These are phyloP conservation scores for Fragaria iinumae DNA, from an alignment of 306 rosid genomes.

Conservation along the genomic window DNA sequence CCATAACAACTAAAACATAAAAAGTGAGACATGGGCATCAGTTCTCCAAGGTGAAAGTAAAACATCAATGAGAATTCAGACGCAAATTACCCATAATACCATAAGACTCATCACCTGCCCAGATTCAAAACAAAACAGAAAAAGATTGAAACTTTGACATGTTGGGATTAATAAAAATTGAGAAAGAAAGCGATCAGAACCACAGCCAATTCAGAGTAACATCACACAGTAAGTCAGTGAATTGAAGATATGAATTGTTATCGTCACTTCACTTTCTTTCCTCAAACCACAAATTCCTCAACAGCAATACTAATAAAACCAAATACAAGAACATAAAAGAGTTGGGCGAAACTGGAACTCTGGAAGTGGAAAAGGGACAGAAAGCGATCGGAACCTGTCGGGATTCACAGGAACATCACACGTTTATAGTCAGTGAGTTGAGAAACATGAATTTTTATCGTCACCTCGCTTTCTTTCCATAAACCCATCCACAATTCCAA, in stretches of 20 bases:
- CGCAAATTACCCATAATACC: slow-evolving; percentile 7
- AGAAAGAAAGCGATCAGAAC: slow-evolving; percentile 3
- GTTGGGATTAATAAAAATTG: neutral
- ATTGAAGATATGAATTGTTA: neutral
- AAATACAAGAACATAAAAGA: neutral
- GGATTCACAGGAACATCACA: slow-evolving; percentile 76
- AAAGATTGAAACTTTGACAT: neutral
- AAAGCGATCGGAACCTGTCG: slow-evolving; percentile 97
- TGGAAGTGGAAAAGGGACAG: neutral
- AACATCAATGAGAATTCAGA: slow-evolving; percentile 2
- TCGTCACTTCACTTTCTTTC: neutral
- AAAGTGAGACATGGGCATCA: neutral
- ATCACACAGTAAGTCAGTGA: neutral
- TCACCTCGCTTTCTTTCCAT: slow-evolving; percentile 46
- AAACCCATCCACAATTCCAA: neutral
- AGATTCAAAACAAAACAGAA: neutral
- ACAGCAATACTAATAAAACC: neutral
- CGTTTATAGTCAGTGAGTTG: slow-evolving; percentile 61
- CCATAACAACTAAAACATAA: too few species aligned
- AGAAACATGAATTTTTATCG: slow-evolving; percentile 72
- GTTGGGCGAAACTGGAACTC: neutral
- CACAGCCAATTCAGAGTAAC: slow-evolving; percentile 15
- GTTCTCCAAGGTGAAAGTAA: slow-evolving; percentile 10
- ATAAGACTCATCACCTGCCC: slow-evolving; percentile 10
- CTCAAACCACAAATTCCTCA: neutral